Base-by-base conservation (phyloP, 1,139 yeast genomes). In the Lodderomyces margitis region DNA sequence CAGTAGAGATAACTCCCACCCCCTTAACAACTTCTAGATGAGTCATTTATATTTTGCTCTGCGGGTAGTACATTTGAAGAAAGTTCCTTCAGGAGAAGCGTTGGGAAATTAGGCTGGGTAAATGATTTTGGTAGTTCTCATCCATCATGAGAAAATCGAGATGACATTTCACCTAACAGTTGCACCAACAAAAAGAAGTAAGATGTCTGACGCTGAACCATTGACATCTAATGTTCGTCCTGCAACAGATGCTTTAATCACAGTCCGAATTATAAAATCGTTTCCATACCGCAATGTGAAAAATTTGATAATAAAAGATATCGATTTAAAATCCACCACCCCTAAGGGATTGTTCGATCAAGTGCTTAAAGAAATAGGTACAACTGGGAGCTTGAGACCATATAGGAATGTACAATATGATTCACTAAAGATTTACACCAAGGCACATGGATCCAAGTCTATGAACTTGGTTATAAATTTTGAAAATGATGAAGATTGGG, bases 381-480 rank as follows among this genome's bases (percentile, higher is more conserved):
- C 83, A 5, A 75, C 81, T 7, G 88, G 95, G 1, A 80, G 78
- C 0, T 78, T 83, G 48, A 74, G 96, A 54, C 95, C 98, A 1
- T 91, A 81, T 61, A 75, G 97, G 54, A 85, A 75, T 48, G 86
- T 87, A n/a, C 70, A 69, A 1, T 83, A 81, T 53, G 87, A 92
- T 56, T 71, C 94, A 0, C 59, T 92, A 47, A 92, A 94, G 63
- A 75, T 92, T 14, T 92, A 92, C 64, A 86, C 96, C 28, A 88
- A 87, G 58, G 98, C 98, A 0, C 98, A 92, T 60, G 95, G 95
- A 6, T 78, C 96, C 31, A 92, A 92, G 65, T 87, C 97, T 2
- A 86, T 89, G 81, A 89, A 92, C 58, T 72, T 92, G 51, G 95
- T 88, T 38, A 86, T 94, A 48, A 92, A 92, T 60, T 79, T 92